Base-by-base conservation (phyloP, 2,329 filamentous ascomycete genomes). In the Neopestalotiopsis sp. region DNA sequence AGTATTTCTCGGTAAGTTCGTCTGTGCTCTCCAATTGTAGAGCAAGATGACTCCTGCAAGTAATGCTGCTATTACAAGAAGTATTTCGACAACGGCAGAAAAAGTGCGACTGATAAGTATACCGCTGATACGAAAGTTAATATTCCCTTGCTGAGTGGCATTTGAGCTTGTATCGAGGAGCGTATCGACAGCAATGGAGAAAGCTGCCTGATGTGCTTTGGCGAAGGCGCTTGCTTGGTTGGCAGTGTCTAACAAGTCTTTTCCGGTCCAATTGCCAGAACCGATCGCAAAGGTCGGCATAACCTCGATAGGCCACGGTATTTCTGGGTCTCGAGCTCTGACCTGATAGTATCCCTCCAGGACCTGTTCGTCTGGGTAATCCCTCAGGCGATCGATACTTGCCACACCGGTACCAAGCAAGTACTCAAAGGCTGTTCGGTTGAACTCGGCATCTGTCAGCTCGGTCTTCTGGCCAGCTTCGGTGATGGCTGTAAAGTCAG, bases 331-430 rank as follows among this genome's bases (percentile, higher is more conserved):
- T 0, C 59, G 30, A 42, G 2, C 2, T 9, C 5, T 62, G 30
- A 62, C 59, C 4, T 62, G 59, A 40, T 62, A 62, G 10, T 42
- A 62, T 38, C 2, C 24, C 10, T 62, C 59, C n/a, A 62, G 13
- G 5, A 13, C 6, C 24, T 0, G 0, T 2, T 28, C 10, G 12
- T 59, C 57, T 0, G 57, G 24, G 0, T 10, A 30, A 14, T 59
- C 57, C 1, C 57, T 17, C 30, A 1, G 1, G 24, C 24, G 57
- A 5, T 59, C 20, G 20, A 59, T 1, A 14, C 17, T 24, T 5
- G 57, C 17, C 10, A 4, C 24, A 13, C 59, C 59, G 14, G 30
- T 62, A 0, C 59, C 59, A 9, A 62, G 2, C 32, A 62, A 3
- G 32, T 62, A 62, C 14, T 42, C 59, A 24, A 62, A 62, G 17